phyloP scores from a whole-genome alignment of 2,329 filamentous ascomycete genomes.

The Curvularia verruculosa region DNA sequence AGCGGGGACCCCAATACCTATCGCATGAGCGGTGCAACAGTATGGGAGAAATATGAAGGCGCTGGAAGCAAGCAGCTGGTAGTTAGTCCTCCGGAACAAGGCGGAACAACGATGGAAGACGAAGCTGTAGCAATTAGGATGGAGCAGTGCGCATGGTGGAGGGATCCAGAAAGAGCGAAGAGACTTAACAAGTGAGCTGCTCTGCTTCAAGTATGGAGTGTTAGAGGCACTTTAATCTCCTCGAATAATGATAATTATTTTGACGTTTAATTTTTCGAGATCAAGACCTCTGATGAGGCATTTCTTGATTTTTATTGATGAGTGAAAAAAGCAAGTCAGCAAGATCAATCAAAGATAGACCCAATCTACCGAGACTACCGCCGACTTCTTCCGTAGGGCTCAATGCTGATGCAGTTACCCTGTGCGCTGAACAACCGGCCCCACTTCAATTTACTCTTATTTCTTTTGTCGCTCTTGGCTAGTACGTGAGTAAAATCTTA shows the following conservation, averaged over 20 bases:
- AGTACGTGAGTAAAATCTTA: no score
- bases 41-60: slow-evolving; percentile 40
- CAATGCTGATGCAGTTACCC: no score
- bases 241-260: neutral
- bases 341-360: neutral
- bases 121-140: slow-evolving; percentile 36
- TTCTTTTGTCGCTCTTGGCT: no score
- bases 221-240: neutral
- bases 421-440: no score
- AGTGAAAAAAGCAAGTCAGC: neutral
- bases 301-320: neutral
- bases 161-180: slow-evolving; percentile 35
- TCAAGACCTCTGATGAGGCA: neutral
- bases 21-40: slow-evolving; percentile 24
- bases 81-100: slow-evolving; percentile 30
- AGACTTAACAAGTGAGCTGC: slow-evolving; percentile 39
- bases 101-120: slow-evolving; percentile 34
- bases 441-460: no score
- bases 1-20: slow-evolving; percentile 45
- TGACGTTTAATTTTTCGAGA: neutral
- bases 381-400: no score
- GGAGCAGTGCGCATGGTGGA: slow-evolving; percentile 44
- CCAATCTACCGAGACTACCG: no score
- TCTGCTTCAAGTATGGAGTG: neutral
- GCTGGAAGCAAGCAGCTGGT: slow-evolving; percentile 25